Conservation (phyloP, 768 basidiomycete species). For the Thelephora ganbajun region DNA sequence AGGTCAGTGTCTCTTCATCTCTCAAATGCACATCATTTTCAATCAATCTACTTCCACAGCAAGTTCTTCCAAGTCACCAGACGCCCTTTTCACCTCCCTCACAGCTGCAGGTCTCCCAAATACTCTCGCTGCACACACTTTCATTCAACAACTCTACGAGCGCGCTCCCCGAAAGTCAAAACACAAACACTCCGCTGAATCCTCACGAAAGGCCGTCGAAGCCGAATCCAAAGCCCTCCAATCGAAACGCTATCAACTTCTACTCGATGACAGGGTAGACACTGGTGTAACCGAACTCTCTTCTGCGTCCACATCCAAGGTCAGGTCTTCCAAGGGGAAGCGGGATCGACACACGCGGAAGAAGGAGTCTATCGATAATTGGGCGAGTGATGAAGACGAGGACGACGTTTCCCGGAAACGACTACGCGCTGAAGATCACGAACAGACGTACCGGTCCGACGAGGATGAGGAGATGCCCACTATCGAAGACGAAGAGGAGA, state of each 20-base stretch:
- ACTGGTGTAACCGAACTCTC: slow-evolving; percentile 23
- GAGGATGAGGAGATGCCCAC: slow-evolving; percentile 20
- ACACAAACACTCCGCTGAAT: slow-evolving; percentile 36
- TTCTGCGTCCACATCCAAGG: slow-evolving; percentile 18
- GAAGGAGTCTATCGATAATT: slow-evolving; percentile 69
- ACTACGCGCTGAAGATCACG: slow-evolving; percentile 34
- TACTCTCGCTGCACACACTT: slow-evolving; percentile 65
- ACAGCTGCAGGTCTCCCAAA: slow-evolving; percentile 69
- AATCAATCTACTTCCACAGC: slow-evolving; percentile 27
- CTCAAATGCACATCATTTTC: slow-evolving; percentile 4
- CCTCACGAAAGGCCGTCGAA: slow-evolving; percentile 52
- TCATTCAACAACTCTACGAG: slow-evolving; percentile 63
- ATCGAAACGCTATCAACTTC: slow-evolving; percentile 62
- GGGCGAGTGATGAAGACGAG: slow-evolving; percentile 89
- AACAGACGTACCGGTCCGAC: slow-evolving; percentile 16
- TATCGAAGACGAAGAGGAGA: slow-evolving; percentile 46
- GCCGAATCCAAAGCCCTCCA: slow-evolving; percentile 57
- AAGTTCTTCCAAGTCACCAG: slow-evolving; percentile 71
- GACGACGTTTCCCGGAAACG: slow-evolving; percentile 41
- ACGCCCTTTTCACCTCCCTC: slow-evolving; percentile 64
- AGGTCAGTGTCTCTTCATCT: slow-evolving; percentile 30
- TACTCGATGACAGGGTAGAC: slow-evolving; percentile 66
- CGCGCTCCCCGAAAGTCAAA: slow-evolving; percentile 72
- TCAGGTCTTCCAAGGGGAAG: slow-evolving; percentile 31
- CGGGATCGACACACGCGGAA: slow-evolving; percentile 60